Base-by-base conservation (phyloP, 2,329 filamentous ascomycete genomes). In the Venturia carpophila region DNA sequence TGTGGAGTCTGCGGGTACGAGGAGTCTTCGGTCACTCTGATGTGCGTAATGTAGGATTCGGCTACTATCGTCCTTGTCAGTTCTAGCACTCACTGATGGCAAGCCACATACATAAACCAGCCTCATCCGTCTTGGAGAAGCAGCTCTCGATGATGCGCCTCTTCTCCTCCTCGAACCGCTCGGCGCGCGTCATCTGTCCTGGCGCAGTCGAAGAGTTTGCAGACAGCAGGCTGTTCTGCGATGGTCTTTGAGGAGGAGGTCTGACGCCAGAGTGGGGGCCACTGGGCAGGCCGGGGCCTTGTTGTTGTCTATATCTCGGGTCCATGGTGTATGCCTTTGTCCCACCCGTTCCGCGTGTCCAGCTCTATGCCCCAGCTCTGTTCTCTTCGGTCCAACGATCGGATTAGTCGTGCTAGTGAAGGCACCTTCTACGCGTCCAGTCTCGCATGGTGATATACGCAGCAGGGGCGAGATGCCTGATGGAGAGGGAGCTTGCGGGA, bases 21-120 rank as follows among this genome's bases (percentile, higher is more conserved):
- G 66, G 87, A 87, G 81, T 91, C 96, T 79, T 99, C 94, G 69
- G 85, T 86, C 72, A 99, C 92, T 72, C 88, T 86, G 71, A 97
- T 92, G 75, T 99, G 94, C 27, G 94, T 99, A 72, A 99, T 99
- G 79, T 99, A 99, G 42, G 92, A 97, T 79, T 99, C 94, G 70
- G 87, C 80, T 70, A 90, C 88, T 91, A 63, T 52, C 19, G 61
- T 34, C 27, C 24, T 19, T 24, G 61, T 63, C 24, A 63, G 45
- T 68, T 56, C 58, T 52, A 39, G n/a, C 39, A 13, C 61, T 49
- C 64, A 58, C 56, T 49, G 49, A 66, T 65, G 45, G 11, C 11
- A 52, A 27, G 10, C 45, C 34, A 66, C 64, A 74, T 83, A 95
- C 91, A 82, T 67, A 91, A 88, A 69, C 92, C 92, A 77, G 96